These are phyloP conservation scores for Immersiporthe knoxdaviesiana DNA, from an alignment of 2,329 filamentous ascomycete genomes.

Conservation along the genomic window DNA sequence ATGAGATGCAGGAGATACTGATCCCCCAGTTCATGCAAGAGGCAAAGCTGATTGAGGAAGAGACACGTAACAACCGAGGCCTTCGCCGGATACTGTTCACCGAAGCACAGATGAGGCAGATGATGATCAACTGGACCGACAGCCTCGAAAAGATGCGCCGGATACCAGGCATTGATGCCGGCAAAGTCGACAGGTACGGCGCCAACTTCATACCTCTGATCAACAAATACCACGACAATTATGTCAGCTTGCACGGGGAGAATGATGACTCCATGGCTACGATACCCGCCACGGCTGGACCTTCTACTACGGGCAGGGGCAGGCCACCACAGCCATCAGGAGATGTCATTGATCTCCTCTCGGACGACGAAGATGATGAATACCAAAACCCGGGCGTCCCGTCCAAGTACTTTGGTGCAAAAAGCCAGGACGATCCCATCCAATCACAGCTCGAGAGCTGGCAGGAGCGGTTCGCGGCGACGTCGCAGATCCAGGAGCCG, in stretches of 20 bases:
- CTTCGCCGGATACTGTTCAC: conserved; percentile 67
- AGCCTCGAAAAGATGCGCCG: conserved; percentile 63
- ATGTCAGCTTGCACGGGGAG: conserved; percentile 34
- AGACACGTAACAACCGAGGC: conserved; percentile 61
- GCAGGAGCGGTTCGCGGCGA: conserved; percentile 35
- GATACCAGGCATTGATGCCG: conserved; percentile 65
- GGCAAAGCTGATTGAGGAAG: conserved; percentile 63
- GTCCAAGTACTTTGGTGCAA: conserved; percentile 52
- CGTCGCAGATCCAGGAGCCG: conserved; percentile 32
- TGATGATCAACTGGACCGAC: conserved; percentile 71
- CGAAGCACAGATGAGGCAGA: conserved; percentile 69
- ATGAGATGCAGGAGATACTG: conserved; percentile 64
- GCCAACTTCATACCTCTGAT: conserved; percentile 63
- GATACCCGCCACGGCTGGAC: conserved; percentile 25
- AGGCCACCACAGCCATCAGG: conserved; percentile 34
- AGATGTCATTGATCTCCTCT: conserved; percentile 60
- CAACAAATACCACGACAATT: conserved; percentile 52
- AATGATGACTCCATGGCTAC: conserved; percentile 26
- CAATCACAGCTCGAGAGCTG: conserved; percentile 35
- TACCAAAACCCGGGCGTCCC: conserved; percentile 39
- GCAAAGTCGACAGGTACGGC: conserved; percentile 66
- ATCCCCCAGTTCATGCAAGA: conserved; percentile 67
- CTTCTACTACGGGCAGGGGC: conserved; percentile 11
- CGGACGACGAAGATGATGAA: conserved; percentile 44
- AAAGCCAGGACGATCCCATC: conserved; percentile 18